Evolutionary conservation across 2,329 filamentous ascomycete genomes (phyloP).

Genomic region (Metarhizium rileyi): DNA sequence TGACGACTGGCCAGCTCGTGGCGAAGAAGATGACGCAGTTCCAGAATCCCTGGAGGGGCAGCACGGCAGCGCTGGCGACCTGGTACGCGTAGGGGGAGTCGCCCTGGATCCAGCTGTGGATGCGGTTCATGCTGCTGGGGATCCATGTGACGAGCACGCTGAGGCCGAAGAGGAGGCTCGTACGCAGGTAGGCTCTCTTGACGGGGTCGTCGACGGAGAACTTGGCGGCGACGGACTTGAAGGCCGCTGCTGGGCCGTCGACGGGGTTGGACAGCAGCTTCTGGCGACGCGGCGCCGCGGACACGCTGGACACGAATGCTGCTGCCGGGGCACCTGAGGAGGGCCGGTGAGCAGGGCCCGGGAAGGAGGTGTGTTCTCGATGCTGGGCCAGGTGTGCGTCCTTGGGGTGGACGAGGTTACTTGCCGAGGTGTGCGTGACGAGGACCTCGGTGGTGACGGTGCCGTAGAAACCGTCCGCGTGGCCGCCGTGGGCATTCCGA

Average conservation of each 20-base stretch:
- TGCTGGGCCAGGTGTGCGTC: constrained; percentile 13
- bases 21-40: constrained; percentile 69
- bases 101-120: constrained; percentile 53
- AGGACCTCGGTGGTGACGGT: constrained; percentile 45
- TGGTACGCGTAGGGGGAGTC: constrained; percentile 54
- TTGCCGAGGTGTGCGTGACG: constrained; percentile 24
- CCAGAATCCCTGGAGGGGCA: constrained; percentile 73
- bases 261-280: constrained; percentile 2
- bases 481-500: not conserved
- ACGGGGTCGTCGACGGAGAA: constrained; percentile 40
- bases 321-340: constrained; percentile 14
- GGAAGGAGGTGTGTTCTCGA: constrained; percentile 6
- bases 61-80: constrained; percentile 58
- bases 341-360: constrained; percentile 9
- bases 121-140: constrained; percentile 62
- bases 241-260: constrained; percentile 10
- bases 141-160: constrained; percentile 54
- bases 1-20: constrained; percentile 40
- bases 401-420: constrained; percentile 15
- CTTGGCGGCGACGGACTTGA: constrained; percentile 23
- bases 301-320: constrained; percentile 25
- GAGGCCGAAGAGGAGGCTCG: constrained; percentile 51
- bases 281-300: constrained; percentile 1
- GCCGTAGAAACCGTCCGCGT: constrained; percentile 29
- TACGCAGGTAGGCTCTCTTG: constrained; percentile 51